Evolutionary conservation across 2,329 filamentous ascomycete species (phyloP).

Genomic region (Lachnellula hyalina): DNA sequence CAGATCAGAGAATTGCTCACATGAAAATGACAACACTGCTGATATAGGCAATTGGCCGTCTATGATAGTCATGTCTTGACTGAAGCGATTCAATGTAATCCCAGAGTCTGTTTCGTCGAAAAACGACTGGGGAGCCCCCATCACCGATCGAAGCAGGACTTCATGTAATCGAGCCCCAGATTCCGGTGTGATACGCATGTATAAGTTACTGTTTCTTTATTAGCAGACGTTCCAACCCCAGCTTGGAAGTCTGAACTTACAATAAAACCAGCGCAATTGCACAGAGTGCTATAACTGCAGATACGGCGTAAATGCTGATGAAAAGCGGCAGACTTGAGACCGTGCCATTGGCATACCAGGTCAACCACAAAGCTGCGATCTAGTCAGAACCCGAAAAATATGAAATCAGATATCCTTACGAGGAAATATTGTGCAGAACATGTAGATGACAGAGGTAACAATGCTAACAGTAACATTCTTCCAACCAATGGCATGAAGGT

Average conservation of each 20-base stretch:
- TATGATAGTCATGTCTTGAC: constrained; percentile 24
- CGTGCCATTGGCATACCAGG: constrained; percentile 8
- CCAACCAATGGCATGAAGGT: constrained; percentile 18
- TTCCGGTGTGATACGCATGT: constrained; percentile 8
- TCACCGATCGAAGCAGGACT: constrained; percentile 10
- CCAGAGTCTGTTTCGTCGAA: constrained; percentile 18
- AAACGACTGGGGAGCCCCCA: constrained; percentile 15
- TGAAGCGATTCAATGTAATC: constrained; percentile 19
- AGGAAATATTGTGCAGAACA: not conserved
- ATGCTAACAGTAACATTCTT: constrained; percentile 5
- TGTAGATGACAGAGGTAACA: constrained; percentile 5
- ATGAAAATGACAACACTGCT: constrained; percentile 2
- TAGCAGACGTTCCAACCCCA: not conserved
- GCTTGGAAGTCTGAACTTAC: not conserved
- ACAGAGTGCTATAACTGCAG: not conserved
- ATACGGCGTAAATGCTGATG: constrained; percentile 1
- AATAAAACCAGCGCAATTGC: not conserved
- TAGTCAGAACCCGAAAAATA: not conserved
- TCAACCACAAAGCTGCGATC: constrained; percentile 10
- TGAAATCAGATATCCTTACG: not conserved
- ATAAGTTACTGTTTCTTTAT: not conserved
- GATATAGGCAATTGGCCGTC: constrained; percentile 23
- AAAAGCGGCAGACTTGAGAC: constrained; percentile 5
- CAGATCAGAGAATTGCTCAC: not conserved
- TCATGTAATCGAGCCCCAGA: constrained; percentile 9